Conservation (phyloP, 2,329 filamentous ascomycete genomes). For the Daldinia eschscholtzii region DNA sequence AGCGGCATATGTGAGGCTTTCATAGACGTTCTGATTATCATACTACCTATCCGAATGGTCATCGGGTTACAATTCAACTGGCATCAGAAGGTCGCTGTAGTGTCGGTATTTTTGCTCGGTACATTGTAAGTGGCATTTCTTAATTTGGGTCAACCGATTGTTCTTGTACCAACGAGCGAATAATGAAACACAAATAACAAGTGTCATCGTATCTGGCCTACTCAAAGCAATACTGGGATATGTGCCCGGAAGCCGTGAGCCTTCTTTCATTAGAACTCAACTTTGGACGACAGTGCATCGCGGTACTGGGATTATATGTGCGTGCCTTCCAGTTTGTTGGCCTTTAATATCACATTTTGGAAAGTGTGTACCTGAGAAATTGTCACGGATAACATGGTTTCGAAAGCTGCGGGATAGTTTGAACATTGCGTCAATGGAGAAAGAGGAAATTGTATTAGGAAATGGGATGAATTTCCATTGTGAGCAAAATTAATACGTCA, state of each 20-base stretch:
- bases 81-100: constrained; percentile 27
- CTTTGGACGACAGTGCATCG: constrained; percentile 36
- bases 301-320: constrained; percentile 36
- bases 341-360: constrained; percentile 10
- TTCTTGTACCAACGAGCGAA: too few species aligned
- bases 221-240: constrained; percentile 29
- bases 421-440: too few species aligned
- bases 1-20: constrained; percentile 34
- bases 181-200: not conserved
- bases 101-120: constrained; percentile 35
- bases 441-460: too few species aligned
- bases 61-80: constrained; percentile 22
- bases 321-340: constrained; percentile 36
- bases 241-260: constrained; percentile 14
- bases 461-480: too few species aligned
- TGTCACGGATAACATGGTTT: too few species aligned
- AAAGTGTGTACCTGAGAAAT: not conserved
- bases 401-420: too few species aligned
- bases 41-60: constrained; percentile 36
- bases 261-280: constrained; percentile 26
- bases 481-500: too few species aligned
- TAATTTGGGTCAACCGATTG: too few species aligned
- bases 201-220: constrained; percentile 30
- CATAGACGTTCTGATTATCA: constrained; percentile 41
- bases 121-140: constrained; percentile 24